phyloP scores from a whole-genome alignment of 2,329 filamentous ascomycete species.

The Furcasterigmium sp. region DNA sequence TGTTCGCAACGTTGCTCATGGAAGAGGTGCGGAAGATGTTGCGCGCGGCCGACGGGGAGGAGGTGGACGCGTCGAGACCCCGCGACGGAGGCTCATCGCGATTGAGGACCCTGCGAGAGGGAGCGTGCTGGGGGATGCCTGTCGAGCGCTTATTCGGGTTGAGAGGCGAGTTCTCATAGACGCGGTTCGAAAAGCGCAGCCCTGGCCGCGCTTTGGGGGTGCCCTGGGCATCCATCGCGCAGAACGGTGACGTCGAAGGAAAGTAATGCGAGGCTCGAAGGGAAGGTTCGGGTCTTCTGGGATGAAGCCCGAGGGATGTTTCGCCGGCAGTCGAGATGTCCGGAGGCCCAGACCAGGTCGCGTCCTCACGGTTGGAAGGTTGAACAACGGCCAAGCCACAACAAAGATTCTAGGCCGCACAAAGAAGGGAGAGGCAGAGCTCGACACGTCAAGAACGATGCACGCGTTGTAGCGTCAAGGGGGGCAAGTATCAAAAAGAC shows the following conservation, averaged over 20 bases:
- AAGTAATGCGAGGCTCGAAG: not conserved
- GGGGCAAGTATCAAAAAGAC: not conserved
- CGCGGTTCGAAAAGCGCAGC: slow-evolving; percentile 38
- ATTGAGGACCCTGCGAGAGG: slow-evolving; percentile 28
- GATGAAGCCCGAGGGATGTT: not conserved
- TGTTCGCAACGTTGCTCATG: slow-evolving; percentile 21
- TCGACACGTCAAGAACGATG: not conserved
- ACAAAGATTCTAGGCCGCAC: not conserved
- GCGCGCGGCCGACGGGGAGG: slow-evolving; percentile 18
- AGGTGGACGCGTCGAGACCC: slow-evolving; percentile 24
- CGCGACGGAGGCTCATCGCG: slow-evolving; percentile 29
- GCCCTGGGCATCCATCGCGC: slow-evolving; percentile 17
- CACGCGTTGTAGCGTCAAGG: not conserved
- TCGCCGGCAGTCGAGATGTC: no score
- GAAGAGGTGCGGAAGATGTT: slow-evolving; percentile 38
- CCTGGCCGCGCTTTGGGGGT: slow-evolving; percentile 34
- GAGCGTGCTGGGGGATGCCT: slow-evolving; percentile 30
- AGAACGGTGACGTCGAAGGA: not conserved
- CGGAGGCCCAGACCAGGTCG: slow-evolving; percentile 1
- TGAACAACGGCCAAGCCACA: no score
- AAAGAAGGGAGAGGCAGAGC: not conserved
- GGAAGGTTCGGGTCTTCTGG: not conserved
- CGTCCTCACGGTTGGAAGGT: no score
- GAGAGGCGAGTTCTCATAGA: slow-evolving; percentile 31
- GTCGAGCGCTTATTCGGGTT: slow-evolving; percentile 23